Percentiles rank a stretch among this genome's conserved stretches.
phyloP scores from a whole-genome alignment of 306 rosid species.

The Sphenostylis stenocarpa region DNA sequence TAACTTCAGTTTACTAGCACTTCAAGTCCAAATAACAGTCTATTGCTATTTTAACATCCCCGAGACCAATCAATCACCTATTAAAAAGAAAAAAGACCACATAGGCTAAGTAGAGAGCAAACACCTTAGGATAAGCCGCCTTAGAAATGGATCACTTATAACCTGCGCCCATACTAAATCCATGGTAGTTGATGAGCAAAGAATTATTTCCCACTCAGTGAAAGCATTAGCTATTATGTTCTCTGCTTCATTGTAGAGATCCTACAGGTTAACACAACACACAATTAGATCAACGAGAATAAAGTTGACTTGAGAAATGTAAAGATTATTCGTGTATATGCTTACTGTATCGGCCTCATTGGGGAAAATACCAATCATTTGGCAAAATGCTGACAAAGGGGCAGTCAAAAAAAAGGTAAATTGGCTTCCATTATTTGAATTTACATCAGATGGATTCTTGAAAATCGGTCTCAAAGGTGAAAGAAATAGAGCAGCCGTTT shows the following conservation, averaged over 20 bases:
- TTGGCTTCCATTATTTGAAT: slow-evolving; percentile 75
- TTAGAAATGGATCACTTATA: slow-evolving; percentile 75
- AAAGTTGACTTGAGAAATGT: slow-evolving; percentile 10
- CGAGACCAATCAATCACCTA: slow-evolving; percentile 21
- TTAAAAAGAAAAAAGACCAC: background rate
- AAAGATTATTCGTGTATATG: slow-evolving; percentile 6
- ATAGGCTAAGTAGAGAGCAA: slow-evolving; percentile 3
- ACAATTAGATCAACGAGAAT: slow-evolving; percentile 30
- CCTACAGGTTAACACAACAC: slow-evolving; percentile 50
- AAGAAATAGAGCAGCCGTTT: slow-evolving; percentile 80
- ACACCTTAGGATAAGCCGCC: slow-evolving; percentile 90
- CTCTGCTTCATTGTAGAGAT: slow-evolving; percentile 71
- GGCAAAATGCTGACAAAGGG: slow-evolving; percentile 87
- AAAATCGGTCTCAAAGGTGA: slow-evolving; percentile 78
- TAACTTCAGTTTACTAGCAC: slow-evolving; percentile 1
- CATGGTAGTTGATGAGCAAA: slow-evolving; percentile 72
- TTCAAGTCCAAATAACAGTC: background rate
- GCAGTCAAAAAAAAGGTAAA: slow-evolving; percentile 94
- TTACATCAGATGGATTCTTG: slow-evolving; percentile 61
- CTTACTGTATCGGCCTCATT: slow-evolving; percentile 64
- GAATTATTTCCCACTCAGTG: slow-evolving; percentile 87
- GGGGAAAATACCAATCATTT: slow-evolving; percentile 69
- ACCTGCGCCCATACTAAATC: slow-evolving; percentile 97
- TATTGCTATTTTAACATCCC: background rate
- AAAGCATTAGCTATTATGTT: slow-evolving; percentile 71